Conservation (phyloP, 2,329 filamentous ascomycete species). For the Pestalotiopsis fici region DNA sequence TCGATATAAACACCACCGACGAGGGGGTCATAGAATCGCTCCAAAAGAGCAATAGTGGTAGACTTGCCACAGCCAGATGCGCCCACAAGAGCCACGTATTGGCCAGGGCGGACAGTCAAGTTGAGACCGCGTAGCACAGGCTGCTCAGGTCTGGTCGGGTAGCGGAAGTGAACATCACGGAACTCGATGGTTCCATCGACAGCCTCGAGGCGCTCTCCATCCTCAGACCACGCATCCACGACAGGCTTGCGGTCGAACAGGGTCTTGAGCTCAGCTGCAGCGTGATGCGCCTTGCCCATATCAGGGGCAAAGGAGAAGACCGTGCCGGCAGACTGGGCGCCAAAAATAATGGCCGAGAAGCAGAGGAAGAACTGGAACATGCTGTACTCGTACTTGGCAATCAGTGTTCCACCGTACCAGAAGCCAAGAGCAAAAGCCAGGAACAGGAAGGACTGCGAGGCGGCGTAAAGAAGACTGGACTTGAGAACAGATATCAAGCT, state of each 20-base stretch:
- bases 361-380: conserved; percentile 92
- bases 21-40: conserved; percentile 92
- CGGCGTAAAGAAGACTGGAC: conserved; percentile 78
- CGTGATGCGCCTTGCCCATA: conserved; percentile 89
- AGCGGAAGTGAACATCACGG: conserved; percentile 89
- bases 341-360: conserved; percentile 86
- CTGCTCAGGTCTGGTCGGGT: conserved; percentile 87
- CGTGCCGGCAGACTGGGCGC: conserved; percentile 86
- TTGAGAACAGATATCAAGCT: conserved; percentile 75
- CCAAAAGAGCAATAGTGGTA: conserved; percentile 87
- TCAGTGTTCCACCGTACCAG: conserved; percentile 84
- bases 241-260: conserved; percentile 80
- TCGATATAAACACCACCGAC: conserved; percentile 81
- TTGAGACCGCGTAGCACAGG: conserved; percentile 88
- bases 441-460: conserved; percentile 82
- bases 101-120: conserved; percentile 71
- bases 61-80: conserved; percentile 92
- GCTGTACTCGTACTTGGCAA: conserved; percentile 69
- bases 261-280: conserved; percentile 76
- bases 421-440: conserved; percentile 85
- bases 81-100: conserved; percentile 90
- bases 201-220: conserved; percentile 62
- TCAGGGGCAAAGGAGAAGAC: conserved; percentile 90
- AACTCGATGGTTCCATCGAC: conserved; percentile 85
- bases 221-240: conserved; percentile 79